A percentile compares a stretch with the other conserved stretches of the same genome.
These are phyloP conservation scores for Deinandra increscens DNA, from an alignment of 129 eudicot genomes.

Conservation along the genomic window DNA sequence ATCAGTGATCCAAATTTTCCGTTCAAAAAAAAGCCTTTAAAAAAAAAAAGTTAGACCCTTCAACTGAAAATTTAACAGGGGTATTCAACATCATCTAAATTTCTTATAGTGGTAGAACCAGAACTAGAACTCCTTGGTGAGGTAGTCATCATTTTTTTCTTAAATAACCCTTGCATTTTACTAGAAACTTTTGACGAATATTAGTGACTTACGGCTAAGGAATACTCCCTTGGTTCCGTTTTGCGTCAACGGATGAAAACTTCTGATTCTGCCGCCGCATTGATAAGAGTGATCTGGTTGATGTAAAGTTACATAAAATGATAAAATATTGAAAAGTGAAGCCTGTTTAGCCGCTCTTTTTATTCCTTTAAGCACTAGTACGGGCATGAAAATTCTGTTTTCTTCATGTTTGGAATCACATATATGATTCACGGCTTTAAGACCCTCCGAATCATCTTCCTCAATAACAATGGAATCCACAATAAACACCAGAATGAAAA, in stretches of 20 bases:
- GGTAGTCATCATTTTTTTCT: too few species aligned
- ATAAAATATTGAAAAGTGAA: background rate
- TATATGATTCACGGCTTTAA: background rate
- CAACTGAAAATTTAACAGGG: background rate
- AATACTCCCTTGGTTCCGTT: too few species aligned
- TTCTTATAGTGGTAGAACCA: too few species aligned
- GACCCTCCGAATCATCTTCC: background rate
- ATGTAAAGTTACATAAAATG: background rate
- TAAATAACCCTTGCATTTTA: too few species aligned
- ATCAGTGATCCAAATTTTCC: too few species aligned
- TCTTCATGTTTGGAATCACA: background rate
- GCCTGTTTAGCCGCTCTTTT: background rate
- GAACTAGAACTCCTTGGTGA: too few species aligned
- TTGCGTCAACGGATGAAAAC: background rate
- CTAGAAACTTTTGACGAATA: too few species aligned
- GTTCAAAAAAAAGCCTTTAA: too few species aligned
- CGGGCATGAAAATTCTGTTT: background rate
- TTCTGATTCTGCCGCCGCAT: background rate
- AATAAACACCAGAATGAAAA: conserved; percentile 3
- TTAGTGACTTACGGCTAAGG: too few species aligned
- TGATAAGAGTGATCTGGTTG: background rate
- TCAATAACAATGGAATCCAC: background rate
- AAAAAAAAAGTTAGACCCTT: too few species aligned
- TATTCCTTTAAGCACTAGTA: background rate
- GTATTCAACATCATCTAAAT: background rate